phyloP scores from a whole-genome alignment of 306 rosid genomes.

The Vicia faba region DNA sequence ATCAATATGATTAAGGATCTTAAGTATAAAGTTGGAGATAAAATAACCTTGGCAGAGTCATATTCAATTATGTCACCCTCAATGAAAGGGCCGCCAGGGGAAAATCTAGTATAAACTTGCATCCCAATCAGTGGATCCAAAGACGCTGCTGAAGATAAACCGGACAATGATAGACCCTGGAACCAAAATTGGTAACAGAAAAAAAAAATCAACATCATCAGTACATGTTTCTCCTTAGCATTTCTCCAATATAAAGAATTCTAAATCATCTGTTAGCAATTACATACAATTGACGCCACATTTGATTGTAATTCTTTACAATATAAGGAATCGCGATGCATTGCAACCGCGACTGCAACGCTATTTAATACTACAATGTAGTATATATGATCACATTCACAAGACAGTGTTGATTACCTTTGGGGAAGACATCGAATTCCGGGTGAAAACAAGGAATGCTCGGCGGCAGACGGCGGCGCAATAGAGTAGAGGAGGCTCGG shows the following conservation, averaged over 20 bases:
- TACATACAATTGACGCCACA: neutral
- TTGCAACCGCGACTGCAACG: neutral
- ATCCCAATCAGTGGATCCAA: neutral
- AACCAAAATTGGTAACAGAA: slow-evolving; percentile 25
- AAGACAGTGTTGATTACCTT: neutral
- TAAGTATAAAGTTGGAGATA: too few relatives aligned
- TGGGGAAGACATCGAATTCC: neutral
- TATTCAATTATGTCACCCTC: neutral
- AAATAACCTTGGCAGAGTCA: neutral
- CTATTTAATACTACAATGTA: neutral
- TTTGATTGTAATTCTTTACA: neutral
- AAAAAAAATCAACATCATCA: neutral
- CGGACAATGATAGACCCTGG: too few relatives aligned
- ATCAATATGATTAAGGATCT: too few relatives aligned
- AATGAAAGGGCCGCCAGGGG: too few relatives aligned
- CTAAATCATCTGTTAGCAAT: too few relatives aligned
- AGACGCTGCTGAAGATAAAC: too few relatives aligned
- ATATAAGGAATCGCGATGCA: neutral
- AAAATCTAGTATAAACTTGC: neutral
- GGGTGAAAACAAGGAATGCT: too few relatives aligned
- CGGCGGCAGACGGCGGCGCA: too few relatives aligned
- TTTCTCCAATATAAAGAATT: neutral
- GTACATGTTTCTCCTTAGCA: neutral
- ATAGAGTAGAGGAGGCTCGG: too few relatives aligned
- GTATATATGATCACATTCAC: neutral